These are phyloP conservation scores for Ligustrum vulgare DNA, from an alignment of 257 asterid genomes.

Conservation along the genomic window DNA sequence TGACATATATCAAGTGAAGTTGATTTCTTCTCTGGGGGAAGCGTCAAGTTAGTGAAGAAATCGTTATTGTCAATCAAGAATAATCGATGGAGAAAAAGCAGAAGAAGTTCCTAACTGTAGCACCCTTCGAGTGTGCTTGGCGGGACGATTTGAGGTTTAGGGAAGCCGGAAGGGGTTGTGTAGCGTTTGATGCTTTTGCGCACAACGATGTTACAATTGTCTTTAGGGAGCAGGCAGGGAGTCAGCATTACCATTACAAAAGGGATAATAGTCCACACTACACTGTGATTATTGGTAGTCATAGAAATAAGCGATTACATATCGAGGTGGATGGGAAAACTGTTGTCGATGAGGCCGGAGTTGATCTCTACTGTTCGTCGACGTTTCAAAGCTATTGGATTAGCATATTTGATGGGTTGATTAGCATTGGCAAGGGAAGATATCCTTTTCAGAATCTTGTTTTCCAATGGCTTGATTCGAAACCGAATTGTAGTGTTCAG, in stretches of 20 bases:
- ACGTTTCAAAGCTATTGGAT: conserved; percentile 97
- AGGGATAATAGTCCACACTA: conserved; percentile 90
- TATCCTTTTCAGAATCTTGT: conserved; percentile 96
- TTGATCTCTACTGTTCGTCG: conserved; percentile 81
- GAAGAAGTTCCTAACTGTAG: conserved; percentile 76
- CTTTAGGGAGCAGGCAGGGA: conserved; percentile 88
- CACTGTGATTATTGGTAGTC: conserved; percentile 96
- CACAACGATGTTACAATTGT: conserved; percentile 92
- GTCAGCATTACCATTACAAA: conserved; percentile 97
- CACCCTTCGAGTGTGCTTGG: conserved; percentile 98
- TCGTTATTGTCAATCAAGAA: conserved; percentile 10
- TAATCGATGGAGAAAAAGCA: conserved; percentile 65
- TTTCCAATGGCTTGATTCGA: conserved; percentile 90
- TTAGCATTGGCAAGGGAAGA: conserved; percentile 95
- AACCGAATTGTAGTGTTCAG: conserved; percentile 82
- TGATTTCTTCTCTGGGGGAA: conserved; percentile 29
- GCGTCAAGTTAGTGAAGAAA: conserved; percentile 21
- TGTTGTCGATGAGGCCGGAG: conserved; percentile 75
- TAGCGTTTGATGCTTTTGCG: conserved; percentile 96
- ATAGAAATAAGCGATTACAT: conserved; percentile 75
- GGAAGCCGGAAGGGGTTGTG: conserved; percentile 98
- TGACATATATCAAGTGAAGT: conserved; percentile 10
- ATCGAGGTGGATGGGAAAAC: conserved; percentile 88
- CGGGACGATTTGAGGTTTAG: conserved; percentile 72
- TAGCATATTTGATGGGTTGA: conserved; percentile 81